Evolutionary conservation across 2,329 filamentous ascomycete species (phyloP), one percentile per base, ranked within the genome.

Genomic region (Aspergillus quadrilineatus): DNA sequence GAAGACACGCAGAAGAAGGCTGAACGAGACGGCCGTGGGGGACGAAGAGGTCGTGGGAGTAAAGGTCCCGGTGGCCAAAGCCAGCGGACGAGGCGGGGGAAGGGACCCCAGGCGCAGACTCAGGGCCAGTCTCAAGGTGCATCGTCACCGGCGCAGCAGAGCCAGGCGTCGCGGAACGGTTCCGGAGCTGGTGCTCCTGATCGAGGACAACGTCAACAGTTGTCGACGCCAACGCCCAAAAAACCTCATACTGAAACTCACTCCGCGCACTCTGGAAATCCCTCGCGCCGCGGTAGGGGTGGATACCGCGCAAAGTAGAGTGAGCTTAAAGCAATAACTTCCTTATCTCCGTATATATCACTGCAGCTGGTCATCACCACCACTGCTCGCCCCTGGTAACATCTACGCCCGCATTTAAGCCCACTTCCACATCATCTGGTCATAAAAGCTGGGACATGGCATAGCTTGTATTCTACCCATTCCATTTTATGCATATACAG

Each of bases 241-340:
- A 61, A 61, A 26, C 62, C 58, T 22, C 61, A 60, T 49, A 8
- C 50, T 22, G 45, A 37, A 7, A 37, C 48, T 4, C 44, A 52
- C 22, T 6, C 12, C 7, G 41, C 48, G 6, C 44, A 52, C 22
- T 6, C 12, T n/a, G 34, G 22, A 22, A 58, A 52, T 30, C 59
- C 59, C 52, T 26, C 61, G 28, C 64, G 67, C 34, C 68, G 68
- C n/a, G 63, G 63, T 49, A 32, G 60, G 44, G 58, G 57, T 47
- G 59, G 51, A 17, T 37, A 47, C 29, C 56, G 56, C 37, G 55
- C 58, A 6, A 63, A 57, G 36, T 65, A 65, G 4, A 67, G 58
- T 45, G 61, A 62, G 14, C 50, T 6, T 52, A 32, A 48, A 39
- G 1, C 9, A 9, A 7, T 37, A 15, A 28, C 29, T 9, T 32